Evolutionary conservation across 176 grass and related monocot genomes (phyloP).

Genomic region (Ensete glaucum): DNA sequence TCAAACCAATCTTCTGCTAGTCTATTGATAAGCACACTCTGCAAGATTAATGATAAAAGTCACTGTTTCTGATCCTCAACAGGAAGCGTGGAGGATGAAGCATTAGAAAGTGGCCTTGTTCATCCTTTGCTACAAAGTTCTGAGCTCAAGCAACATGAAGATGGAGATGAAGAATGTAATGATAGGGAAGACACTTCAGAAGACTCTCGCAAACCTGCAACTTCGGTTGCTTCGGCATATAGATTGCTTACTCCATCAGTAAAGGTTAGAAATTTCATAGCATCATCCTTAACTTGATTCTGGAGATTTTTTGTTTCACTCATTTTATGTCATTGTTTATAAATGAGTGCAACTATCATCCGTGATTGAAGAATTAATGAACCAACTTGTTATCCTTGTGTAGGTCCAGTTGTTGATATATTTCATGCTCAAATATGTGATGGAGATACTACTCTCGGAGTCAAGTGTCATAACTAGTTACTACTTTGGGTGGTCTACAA

Average conservation of each 20-base stretch:
- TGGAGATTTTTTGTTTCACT: neutral
- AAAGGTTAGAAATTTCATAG: conserved; percentile 38
- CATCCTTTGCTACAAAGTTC: conserved; percentile 55
- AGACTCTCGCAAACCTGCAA: conserved; percentile 57
- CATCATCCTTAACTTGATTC: conserved; percentile 32
- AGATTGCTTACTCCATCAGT: conserved; percentile 91
- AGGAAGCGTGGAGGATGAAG: conserved; percentile 41
- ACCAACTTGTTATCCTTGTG: neutral
- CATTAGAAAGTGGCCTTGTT: conserved; percentile 66
- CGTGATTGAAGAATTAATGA: neutral
- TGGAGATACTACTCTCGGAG: conserved; percentile 91
- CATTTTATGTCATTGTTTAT: neutral
- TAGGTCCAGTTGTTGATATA: conserved; percentile 91
- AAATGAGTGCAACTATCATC: neutral
- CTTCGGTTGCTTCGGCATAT: conserved; percentile 72
- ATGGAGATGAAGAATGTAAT: conserved; percentile 49
- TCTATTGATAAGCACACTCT: neutral
- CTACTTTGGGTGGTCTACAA: conserved; percentile 92
- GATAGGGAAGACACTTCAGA: conserved; percentile 54
- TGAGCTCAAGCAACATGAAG: conserved; percentile 47
- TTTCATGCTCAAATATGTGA: conserved; percentile 96
- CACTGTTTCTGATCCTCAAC: conserved; percentile 5
- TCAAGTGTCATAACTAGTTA: conserved; percentile 82
- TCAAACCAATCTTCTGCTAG: neutral
- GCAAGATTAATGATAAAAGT: neutral